Evolutionary conservation across 2,329 filamentous ascomycete genomes (phyloP).

Genomic region (Aspergillus versicolor): DNA sequence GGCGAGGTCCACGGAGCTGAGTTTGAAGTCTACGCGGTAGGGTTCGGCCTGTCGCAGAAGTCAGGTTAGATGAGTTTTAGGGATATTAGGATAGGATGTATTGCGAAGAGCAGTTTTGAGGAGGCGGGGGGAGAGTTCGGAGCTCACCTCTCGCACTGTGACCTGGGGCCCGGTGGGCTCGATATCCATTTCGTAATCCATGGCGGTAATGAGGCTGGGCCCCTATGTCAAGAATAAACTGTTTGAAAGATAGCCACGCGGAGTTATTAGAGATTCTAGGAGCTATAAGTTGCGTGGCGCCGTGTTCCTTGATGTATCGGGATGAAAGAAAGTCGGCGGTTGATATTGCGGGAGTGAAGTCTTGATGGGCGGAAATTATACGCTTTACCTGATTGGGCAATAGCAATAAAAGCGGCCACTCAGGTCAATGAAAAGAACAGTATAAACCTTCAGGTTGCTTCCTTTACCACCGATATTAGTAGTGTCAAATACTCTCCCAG

Average conservation of each 20-base stretch:
- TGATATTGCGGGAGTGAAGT: slow-evolving; percentile 1
- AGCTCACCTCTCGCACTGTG: slow-evolving; percentile 46
- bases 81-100: not conserved
- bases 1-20: slow-evolving; percentile 82
- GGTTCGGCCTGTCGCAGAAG: slow-evolving; percentile 59
- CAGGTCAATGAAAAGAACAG: not conserved
- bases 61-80: not conserved
- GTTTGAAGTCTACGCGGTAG: slow-evolving; percentile 84
- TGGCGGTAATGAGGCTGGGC: slow-evolving; percentile 26
- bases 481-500: not conserved
- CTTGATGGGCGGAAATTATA: slow-evolving; percentile 12
- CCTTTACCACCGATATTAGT: not conserved
- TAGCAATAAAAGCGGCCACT: not conserved
- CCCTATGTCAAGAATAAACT: not conserved
- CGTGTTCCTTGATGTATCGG: not conserved
- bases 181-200: slow-evolving; percentile 50
- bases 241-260: not conserved
- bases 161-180: slow-evolving; percentile 50
- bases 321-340: slow-evolving; percentile 4
- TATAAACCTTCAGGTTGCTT: not conserved
- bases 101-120: not conserved
- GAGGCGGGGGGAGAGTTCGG: not conserved
- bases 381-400: slow-evolving; percentile 25
- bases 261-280: not conserved
- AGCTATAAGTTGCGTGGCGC: not conserved